Base-by-base conservation (phyloP, 2,329 filamentous ascomycete genomes). In the Metarhizium anisopliae region DNA sequence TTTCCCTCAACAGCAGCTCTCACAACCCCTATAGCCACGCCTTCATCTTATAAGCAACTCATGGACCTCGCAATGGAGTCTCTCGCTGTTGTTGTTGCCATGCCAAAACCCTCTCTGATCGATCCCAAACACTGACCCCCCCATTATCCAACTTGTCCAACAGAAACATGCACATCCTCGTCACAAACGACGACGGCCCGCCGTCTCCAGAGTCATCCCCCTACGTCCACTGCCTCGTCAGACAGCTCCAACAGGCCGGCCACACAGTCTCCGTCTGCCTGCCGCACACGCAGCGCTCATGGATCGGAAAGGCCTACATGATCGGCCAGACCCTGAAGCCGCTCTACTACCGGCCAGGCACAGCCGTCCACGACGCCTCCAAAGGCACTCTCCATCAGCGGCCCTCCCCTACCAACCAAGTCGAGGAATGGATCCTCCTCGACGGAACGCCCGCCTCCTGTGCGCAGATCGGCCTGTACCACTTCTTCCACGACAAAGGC, bases 241-340 rank as follows among this genome's bases (percentile, higher is more conserved):
- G 47, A 76, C 80, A 81, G 54, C 84, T 93, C 53, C 84, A 90
- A 68, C 72, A 77, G 55, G 83, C 86, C 38, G 91, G 91, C 8
- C 93, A 96, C 72, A 79, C 77, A n/a, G 90, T 97, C 59, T 95
- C 90, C 6, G 92, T 97, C 51, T 87, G 93, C 60, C 82, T 99
- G 13, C 94, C 94, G 1, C 84, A 96, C 70, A 86, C 86, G 7
- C 94, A 99, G 74, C 85, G 93, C 59, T 96, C 90, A 56, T 99
- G 94, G 94, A 96, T 99, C 66, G 92, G 92, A 64, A 99, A 99
- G 77, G 93, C 94, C 2, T 93, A 97, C 72, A 88, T 97, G 66
- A 91, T 96, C 64, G 92, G 92, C 56, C 87, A 92, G 69, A 88
- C 88, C 82, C 25, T 95, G 59, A 90, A 86, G 68, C 91, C 91